Conservation (phyloP, 768 basidiomycete genomes). For the Boletus sp. region DNA sequence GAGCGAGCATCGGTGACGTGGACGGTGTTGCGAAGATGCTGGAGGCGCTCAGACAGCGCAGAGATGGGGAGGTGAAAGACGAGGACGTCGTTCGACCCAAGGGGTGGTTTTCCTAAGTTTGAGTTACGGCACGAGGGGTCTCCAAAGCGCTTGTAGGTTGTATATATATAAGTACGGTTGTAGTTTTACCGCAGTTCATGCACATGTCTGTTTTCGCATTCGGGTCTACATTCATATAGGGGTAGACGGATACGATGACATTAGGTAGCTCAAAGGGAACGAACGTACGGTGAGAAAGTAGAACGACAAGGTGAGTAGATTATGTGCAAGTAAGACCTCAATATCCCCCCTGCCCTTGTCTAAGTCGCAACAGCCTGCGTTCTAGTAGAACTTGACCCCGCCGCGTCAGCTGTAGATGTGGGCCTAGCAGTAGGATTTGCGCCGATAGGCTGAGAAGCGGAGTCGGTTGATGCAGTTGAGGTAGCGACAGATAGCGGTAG, state of each 20-base stretch:
- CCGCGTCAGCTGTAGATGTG: no score
- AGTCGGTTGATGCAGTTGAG: not conserved
- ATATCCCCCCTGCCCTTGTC: no score
- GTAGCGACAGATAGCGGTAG: not conserved
- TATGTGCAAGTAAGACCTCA: no score
- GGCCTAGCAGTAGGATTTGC: no score
- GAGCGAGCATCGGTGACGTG: slow-evolving; percentile 62
- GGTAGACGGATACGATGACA: no score
- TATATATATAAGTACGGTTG: not conserved
- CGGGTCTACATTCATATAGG: no score
- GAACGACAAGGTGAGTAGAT: no score
- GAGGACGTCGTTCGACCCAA: slow-evolving; percentile 44
- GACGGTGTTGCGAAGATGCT: slow-evolving; percentile 68
- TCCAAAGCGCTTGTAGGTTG: not conserved
- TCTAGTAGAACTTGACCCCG: no score
- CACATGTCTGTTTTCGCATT: no score
- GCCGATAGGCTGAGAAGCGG: not conserved
- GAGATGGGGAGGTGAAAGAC: slow-evolving; percentile 62
- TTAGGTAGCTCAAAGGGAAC: no score
- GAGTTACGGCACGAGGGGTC: not conserved
- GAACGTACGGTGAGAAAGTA: not conserved
- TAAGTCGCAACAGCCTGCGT: no score
- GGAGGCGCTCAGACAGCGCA: slow-evolving; percentile 59
- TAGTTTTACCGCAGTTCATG: not conserved
- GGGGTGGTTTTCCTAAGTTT: slow-evolving; percentile 54